Percentiles rank a stretch among this genome's conserved stretches.
These are phyloP conservation scores for Erigeron canadensis DNA, from an alignment of 129 eudicot species.

Conservation along the genomic window DNA sequence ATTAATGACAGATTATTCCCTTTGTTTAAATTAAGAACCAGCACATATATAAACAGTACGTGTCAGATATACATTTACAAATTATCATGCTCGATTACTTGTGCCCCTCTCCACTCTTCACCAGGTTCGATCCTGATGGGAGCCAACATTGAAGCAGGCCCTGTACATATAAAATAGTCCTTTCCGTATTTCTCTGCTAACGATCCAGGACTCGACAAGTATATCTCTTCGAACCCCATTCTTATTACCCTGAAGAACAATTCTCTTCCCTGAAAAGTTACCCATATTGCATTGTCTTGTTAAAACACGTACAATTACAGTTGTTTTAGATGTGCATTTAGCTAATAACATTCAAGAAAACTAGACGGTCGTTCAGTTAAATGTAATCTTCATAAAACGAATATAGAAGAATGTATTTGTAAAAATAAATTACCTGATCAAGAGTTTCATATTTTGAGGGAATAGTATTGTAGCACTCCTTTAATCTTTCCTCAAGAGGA, in stretches of 20 bases:
- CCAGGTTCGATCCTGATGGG: conserved; percentile 81
- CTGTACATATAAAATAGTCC: conserved; percentile 79
- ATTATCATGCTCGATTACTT: conserved; percentile 87
- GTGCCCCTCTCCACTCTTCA: conserved; percentile 96
- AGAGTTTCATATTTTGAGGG: conserved; percentile 86
- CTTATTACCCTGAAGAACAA: conserved; percentile 73
- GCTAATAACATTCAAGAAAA: no score
- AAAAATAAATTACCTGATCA: conserved; percentile 60
- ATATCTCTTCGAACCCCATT: conserved; percentile 83
- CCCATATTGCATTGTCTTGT: no score
- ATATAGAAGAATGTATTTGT: neutral
- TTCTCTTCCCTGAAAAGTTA: conserved; percentile 58
- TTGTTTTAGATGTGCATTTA: no score
- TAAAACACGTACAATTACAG: no score
- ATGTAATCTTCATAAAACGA: neutral
- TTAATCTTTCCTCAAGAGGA: conserved; percentile 67
- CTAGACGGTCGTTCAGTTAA: neutral
- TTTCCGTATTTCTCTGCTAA: conserved; percentile 58
- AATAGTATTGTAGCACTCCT: conserved; percentile 48
- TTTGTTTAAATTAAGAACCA: neutral
- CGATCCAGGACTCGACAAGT: conserved; percentile 84
- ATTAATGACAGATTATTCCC: neutral
- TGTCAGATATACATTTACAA: conserved; percentile 37
- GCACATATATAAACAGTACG: neutral
- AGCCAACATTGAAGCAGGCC: conserved; percentile 75